Base-by-base conservation (phyloP, 2,329 filamentous ascomycete species). In the Colletotrichum euphorbiae region DNA sequence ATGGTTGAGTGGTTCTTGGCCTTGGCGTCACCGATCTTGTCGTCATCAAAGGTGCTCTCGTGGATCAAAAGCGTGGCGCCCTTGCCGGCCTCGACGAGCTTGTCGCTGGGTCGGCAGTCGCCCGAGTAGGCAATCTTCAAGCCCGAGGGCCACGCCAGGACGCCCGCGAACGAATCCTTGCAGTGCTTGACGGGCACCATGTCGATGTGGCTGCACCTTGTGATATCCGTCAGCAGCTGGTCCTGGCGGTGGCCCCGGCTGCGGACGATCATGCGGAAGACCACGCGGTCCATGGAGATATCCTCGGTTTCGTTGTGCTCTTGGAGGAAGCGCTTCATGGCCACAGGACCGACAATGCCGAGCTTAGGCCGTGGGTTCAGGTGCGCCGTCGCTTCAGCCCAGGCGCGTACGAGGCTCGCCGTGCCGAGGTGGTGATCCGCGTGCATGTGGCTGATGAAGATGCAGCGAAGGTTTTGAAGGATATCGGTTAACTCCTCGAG, bases 391-490 rank as follows among this genome's bases (percentile, higher is more conserved):
- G 80, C 81, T 48, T 89, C 85, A 62, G 93, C 89, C 93, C 94
- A 97, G 6, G 92, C 92, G 74, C 88, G 90, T 74, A 98, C 88
- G n/a, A 98, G 82, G 6, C 90, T 87, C n/a, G 88, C 85, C 1
- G 90, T 92, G 31, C 96, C 96, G 19, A 99, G 86, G 76, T 98
- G 96, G 79, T 99, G 96, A 80, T 99, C 96, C 4, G 96, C 96
- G 78, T 99, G 96, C 70, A 97, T 83, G 80, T 99, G 96, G 78
- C 93, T 97, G 79, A 99, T 96, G 89, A 93, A 97, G 70, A 99
- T 90, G 72, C 89, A 88, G 61, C 90, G 91, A 48, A 99, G 83
- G 70, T 97, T 90, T 67, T 83, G 85, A n/a, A 99, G 82, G 12
- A 97, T 84, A n/a, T 90, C 84, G 31, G 83, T 82, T 3, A 95